Evolutionary conservation across 148 eudicot genomes (phyloP), one percentile per base, ranked within the genome.

Genomic region (Diospyros lotus): DNA sequence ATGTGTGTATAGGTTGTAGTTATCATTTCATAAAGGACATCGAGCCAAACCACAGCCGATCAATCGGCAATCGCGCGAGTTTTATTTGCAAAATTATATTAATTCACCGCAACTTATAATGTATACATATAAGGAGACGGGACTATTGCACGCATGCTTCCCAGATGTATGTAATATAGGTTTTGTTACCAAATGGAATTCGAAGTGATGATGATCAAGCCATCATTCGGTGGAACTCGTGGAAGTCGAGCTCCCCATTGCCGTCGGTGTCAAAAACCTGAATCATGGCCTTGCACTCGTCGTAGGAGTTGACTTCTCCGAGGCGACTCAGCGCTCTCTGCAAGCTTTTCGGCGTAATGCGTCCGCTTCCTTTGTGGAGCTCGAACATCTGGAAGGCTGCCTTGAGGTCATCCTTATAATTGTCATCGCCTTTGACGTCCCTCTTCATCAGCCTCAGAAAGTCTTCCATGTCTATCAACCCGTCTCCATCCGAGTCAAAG

Each of bases 181-280:
- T 28, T 28, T 28, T 28, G 28, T 28, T 28, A 28, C 28, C 28
- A 28, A 28, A 28, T 28, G 28, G 28, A 28, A 28, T 28, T 28
- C 28, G 28, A 60, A 11, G 12, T 71, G 15, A 0, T 4, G 54
- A 45, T 6, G 6, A 13, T 75, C 14, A 85, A 70, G 83, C 78
- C 88, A 84, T 91, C 97, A 92, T 92, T 10, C 84, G 88, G 17
- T 85, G 77, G 71, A 92, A 92, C 76, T 90, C 94, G 76, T 84
- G 64, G 66, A 85, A 92, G 78, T 84, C 88, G 74, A 92, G 87
- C 51, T 78, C 88, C 9, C 97, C 97, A 78, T 88, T 88, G 11
- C 94, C 97, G 78, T 92, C 86, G 6, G 73, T 61, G 58, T 92
- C 97, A 83, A 76, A 92, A 8, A 75, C 87, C 15, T 73, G 86